Percentiles rank a stretch among this genome's conserved stretches.
Conservation (phyloP, 1,139 yeast genomes). For the Debaryomyces fabryi region DNA sequence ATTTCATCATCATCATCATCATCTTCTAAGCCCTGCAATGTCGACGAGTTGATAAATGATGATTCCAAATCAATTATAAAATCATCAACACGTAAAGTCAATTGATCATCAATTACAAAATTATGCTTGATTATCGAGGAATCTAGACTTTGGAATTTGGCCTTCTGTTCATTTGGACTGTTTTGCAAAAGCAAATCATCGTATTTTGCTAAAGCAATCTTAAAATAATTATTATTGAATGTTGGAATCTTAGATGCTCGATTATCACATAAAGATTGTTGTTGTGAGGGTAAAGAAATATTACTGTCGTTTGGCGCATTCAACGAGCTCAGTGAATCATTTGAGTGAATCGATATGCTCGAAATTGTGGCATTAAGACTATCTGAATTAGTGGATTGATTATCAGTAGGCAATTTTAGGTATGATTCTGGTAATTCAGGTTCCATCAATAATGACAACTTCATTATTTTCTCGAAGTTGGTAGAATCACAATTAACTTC, state of each 20-base stretch:
- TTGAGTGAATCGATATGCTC: slow-evolving; percentile 32
- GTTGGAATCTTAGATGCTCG: slow-evolving; percentile 34
- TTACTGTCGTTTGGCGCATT: slow-evolving; percentile 5
- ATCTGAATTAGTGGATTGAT: neutral
- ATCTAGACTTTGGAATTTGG: slow-evolving; percentile 19
- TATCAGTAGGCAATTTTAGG: slow-evolving; percentile 18
- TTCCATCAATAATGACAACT: slow-evolving; percentile 39
- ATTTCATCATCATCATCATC: slow-evolving; percentile 41
- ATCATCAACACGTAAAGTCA: slow-evolving; percentile 44
- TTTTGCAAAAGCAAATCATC: neutral
- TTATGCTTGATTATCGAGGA: slow-evolving; percentile 29
- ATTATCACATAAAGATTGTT: slow-evolving; percentile 13
- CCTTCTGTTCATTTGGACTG: slow-evolving; percentile 8
- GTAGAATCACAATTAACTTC: slow-evolving; percentile 46
- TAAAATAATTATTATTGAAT: slow-evolving; percentile 44
- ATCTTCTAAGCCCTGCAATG: slow-evolving; percentile 27
- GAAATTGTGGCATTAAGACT: slow-evolving; percentile 20
- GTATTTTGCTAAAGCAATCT: slow-evolving; percentile 28
- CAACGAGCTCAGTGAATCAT: slow-evolving; percentile 24
- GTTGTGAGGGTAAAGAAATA: neutral
- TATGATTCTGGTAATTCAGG: slow-evolving; percentile 47
- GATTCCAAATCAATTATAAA: slow-evolving; percentile 37
- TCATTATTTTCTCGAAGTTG: slow-evolving; percentile 43
- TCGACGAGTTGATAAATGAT: slow-evolving; percentile 19
- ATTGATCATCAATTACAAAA: slow-evolving; percentile 35